phyloP scores from a whole-genome alignment of 2,329 filamentous ascomycete species.

The Paracoccidioides brasiliensis region DNA sequence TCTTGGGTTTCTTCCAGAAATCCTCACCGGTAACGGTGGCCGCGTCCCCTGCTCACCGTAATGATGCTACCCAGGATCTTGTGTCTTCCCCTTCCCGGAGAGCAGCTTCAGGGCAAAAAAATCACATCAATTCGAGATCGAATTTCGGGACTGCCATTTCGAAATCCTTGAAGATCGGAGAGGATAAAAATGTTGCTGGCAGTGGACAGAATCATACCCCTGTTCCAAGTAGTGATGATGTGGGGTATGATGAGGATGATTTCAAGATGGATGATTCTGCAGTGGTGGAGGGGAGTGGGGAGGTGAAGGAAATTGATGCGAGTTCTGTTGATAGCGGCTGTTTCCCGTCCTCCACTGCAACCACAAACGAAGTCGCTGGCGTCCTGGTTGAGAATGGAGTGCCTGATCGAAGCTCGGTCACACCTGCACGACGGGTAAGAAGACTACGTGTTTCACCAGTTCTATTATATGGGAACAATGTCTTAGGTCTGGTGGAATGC shows the following conservation, averaged over 20 bases:
- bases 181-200: constrained; percentile 30
- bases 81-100: constrained; percentile 7
- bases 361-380: constrained; percentile 29
- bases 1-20: constrained; percentile 67
- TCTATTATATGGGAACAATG: not conserved
- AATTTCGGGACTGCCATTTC: constrained; percentile 16
- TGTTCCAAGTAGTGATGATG: constrained; percentile 65
- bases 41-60: constrained; percentile 16
- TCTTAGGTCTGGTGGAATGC: not conserved
- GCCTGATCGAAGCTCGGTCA: constrained; percentile 42
- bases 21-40: constrained; percentile 34
- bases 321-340: constrained; percentile 42
- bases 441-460: too few species aligned
- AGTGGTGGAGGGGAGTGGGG: constrained; percentile 5
- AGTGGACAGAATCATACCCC: constrained; percentile 48
- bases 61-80: constrained; percentile 9
- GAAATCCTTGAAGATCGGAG: constrained; percentile 34
- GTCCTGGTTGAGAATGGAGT: constrained; percentile 31
- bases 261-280: constrained; percentile 19
- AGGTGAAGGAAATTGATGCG: constrained; percentile 29
- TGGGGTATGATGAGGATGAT: constrained; percentile 55
- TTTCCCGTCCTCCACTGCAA: constrained; percentile 29
- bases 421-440: constrained; percentile 65
- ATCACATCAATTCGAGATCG: constrained; percentile 2
- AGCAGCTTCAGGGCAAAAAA: not conserved